Evolutionary conservation across 2,329 filamentous ascomycete genomes (phyloP), one percentile per base, ranked within the genome.

Genomic region (Aspergillus hortae): DNA sequence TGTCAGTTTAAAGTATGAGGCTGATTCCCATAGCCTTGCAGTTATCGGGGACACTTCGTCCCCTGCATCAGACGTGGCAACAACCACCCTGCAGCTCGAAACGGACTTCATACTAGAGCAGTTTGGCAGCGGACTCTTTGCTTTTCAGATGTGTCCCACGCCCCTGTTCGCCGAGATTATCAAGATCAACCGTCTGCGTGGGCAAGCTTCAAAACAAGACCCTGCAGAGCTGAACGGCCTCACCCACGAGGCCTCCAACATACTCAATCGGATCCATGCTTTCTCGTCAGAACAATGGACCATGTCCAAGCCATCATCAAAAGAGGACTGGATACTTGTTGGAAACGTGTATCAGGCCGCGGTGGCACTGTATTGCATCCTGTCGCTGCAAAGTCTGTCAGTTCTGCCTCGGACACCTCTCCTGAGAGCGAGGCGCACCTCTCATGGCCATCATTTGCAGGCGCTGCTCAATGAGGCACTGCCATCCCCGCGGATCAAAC

Each of bases 21-120:
- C 23, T 51, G 43, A 51, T 35, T 23, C 23, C 5, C 32, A 25
- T 17, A 73, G 71, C 48, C 48, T 63, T 27, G 57, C 64, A 0
- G 62, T 72, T 2, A 61, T 72, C 4, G 67, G 62, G 2, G 69
- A 75, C 46, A 74, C 71, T 2, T 69, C 71, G 2, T 69, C 64
- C 1, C 70, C 71, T 4, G 63, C 70, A 21, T 58, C 62, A 17
- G 56, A 70, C 41, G 57, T 74, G 14, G 30, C 58, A 6, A 63
- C 63, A 35, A 56, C 63, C 0, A 50, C 46, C 35, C 7, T 23
- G 23, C 23, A 23, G 23, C 23, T 23, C 23, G 27, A 30, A 30
- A 30, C 27, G 7, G 58, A 67, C 6, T 51, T 60, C 25, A 54
- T 69, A 11, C 66, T 11, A 23, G 64, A 23, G 3, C 23, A 58